These are phyloP conservation scores for Clonostachys sp. DNA, from an alignment of 2,329 filamentous ascomycete genomes.

Conservation along the genomic window DNA sequence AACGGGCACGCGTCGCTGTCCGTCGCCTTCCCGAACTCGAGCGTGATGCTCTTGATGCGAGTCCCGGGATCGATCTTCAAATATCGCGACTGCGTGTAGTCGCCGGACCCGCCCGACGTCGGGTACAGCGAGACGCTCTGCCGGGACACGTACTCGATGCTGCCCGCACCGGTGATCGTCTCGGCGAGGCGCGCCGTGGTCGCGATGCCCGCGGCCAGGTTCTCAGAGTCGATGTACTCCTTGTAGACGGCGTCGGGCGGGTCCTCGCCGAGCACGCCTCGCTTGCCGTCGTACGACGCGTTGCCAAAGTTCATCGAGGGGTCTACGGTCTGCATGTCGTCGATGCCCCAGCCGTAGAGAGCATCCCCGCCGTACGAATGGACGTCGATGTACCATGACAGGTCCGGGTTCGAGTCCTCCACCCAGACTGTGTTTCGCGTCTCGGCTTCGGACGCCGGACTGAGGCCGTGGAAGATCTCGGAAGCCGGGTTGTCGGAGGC, in stretches of 20 bases:
- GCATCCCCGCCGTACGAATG: slow-evolving; percentile 48
- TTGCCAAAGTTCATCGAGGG: slow-evolving; percentile 47
- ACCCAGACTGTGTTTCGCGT: slow-evolving; percentile 48
- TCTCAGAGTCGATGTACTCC: slow-evolving; percentile 33
- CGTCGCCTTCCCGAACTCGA: slow-evolving; percentile 37
- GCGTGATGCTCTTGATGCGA: slow-evolving; percentile 29
- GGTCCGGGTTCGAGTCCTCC: slow-evolving; percentile 39
- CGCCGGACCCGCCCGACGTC: slow-evolving; percentile 37
- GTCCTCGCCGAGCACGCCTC: slow-evolving; percentile 35
- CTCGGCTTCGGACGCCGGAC: slow-evolving; percentile 50
- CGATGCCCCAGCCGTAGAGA: slow-evolving; percentile 53
- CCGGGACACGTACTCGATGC: slow-evolving; percentile 27
- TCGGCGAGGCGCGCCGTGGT: slow-evolving; percentile 22
- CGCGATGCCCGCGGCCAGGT: slow-evolving; percentile 21
- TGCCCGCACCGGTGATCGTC: slow-evolving; percentile 31
- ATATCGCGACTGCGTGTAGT: slow-evolving; percentile 40
- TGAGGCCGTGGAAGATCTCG: slow-evolving; percentile 46
- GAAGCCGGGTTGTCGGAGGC: slow-evolving; percentile 29
- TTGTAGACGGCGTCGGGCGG: slow-evolving; percentile 25
- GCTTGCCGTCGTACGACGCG: slow-evolving; percentile 41
- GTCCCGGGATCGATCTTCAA: slow-evolving; percentile 18
- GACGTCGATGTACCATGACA: slow-evolving; percentile 54
- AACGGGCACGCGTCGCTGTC: slow-evolving; percentile 25
- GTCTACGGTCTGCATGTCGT: slow-evolving; percentile 41
- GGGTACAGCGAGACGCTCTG: slow-evolving; percentile 38